Evolutionary conservation across 202 grass and related monocot genomes (phyloP).

Genomic region (Tripidium arundinaceum): DNA sequence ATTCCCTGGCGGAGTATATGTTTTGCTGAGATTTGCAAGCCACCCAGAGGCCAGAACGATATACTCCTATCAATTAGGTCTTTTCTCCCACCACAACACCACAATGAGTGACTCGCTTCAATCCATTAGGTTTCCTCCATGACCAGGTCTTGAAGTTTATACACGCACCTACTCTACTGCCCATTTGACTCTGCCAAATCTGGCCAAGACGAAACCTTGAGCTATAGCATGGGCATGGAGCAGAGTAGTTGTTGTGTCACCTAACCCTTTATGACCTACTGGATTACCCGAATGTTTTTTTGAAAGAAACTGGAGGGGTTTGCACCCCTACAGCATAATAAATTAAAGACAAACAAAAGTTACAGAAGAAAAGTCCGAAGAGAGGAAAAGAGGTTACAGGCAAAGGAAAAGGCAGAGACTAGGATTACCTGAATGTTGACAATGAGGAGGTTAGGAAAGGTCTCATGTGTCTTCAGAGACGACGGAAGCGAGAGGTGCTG

Average conservation of each 20-base stretch:
- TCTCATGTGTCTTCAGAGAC: slow-evolving; percentile 55
- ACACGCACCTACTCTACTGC: background rate
- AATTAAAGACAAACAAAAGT: no score
- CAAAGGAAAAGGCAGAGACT: no score
- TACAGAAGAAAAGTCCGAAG: no score
- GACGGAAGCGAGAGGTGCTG: slow-evolving; percentile 70
- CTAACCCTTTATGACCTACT: background rate
- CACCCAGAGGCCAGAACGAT: background rate
- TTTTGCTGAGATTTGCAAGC: slow-evolving; percentile 17
- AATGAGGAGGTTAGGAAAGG: slow-evolving; percentile 73
- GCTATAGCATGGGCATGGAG: background rate
- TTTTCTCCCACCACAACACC: background rate
- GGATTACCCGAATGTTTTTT: no score
- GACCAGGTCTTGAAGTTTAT: background rate
- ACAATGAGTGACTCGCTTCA: background rate
- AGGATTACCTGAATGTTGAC: slow-evolving; percentile 99
- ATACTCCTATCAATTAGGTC: background rate
- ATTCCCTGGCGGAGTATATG: background rate
- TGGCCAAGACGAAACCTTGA: background rate
- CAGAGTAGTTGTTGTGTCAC: slow-evolving; percentile 18
- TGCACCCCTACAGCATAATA: no score
- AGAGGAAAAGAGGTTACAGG: no score
- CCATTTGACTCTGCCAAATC: slow-evolving; percentile 22
- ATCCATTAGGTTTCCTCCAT: background rate
- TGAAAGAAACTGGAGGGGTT: no score